Base-by-base conservation (phyloP, 1,139 yeast genomes). In the Geotrichum bryndzae region DNA sequence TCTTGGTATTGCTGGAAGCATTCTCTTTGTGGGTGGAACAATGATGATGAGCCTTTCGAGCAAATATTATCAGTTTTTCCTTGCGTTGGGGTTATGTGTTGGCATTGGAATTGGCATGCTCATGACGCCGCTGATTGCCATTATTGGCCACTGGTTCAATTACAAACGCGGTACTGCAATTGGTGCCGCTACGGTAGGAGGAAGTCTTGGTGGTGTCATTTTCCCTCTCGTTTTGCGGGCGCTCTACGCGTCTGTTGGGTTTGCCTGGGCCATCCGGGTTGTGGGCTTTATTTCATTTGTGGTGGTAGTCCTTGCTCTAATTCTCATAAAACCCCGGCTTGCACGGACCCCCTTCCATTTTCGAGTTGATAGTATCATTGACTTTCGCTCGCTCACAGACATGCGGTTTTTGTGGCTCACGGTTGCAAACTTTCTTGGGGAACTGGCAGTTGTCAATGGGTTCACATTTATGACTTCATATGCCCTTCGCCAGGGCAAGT, bases 101-200 rank as follows among this genome's bases (percentile, higher is more conserved):
- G 90, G 88, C 0, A 64, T 82, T 22, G 90, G 90, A 0, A 78
- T 82, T 33, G 83, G 88, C 1, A 69, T 85, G 54, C 76, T 85
- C 10, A 78, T 83, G 79, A 79, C 85, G 1, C 88, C 90, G 0
- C 72, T 83, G 63, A 79, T 87, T 38, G 85, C 87, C 3, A 82
- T 81, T 2, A 77, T 85, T 41, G 80, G 85, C 5, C 90, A 86
- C 68, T 86, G 87, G 81, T 87, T 85, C 68, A 74, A 79, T 63
- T 76, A 70, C 61, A 84, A 79, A 63, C 76, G 92, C 61, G 91
- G 87, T 1, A 73, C 82, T 64, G 90, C 89, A 3, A 70, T 84
- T 54, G 84, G 88, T 0, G 72, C 84, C 5, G 87, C 87, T 0
- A 82, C 87, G 3, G 81, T 82, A 67, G 90, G 90, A n/a, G 90